Evolutionary conservation across 257 asterid genomes (phyloP), one percentile per base, ranked within the genome.

Genomic region (Galeopsis tetrahit): DNA sequence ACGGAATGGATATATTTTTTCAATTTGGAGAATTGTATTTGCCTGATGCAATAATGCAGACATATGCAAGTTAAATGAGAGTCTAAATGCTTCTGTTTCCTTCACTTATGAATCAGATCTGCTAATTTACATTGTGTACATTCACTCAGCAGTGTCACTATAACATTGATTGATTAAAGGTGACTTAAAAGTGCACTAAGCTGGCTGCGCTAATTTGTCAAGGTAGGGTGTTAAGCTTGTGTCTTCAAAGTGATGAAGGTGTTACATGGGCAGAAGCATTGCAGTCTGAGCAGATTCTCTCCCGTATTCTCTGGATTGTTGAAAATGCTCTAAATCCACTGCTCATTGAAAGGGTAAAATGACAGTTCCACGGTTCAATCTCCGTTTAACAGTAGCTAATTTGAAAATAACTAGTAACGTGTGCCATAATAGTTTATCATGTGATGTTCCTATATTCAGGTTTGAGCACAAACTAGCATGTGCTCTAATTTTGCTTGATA

Each of bases 281-380:
- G 86, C 85, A 80, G 66, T 63, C 83, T 65, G 95, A 91, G 78
- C 87, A 84, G 42, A 71, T 84, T 67, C 80, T 91, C 57, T 80
- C 87, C 76, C 99, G 95, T 67, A 82, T 91, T 67, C 69, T 94
- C 44, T 94, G 99, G 97, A 81, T 94, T 78, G 81, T 84, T 68
- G 97, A 91, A 78, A 94, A 91, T 78, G 83, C 97, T 68, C 77
- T 94, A 73, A 94, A 89, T 80, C 82, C 80, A 46, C 84, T 55
- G 67, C 97, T 94, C 69, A 80, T 88, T 67, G 93, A 84, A 83
- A 89, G 85, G 96, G 99, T 93, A 76, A 57, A 33, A 48, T 40
- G 33, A 51, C 69, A 34, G 32, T 66, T 31, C 40, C 52, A 70
- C 21, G 40, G 35, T 40, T 15, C 69, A 69, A 17, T 78, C 78